Percentiles rank a stretch among this genome's conserved stretches.
Conservation (phyloP, 169 alveolate genomes). For the Pseudocohnilembus persalinus region DNA sequence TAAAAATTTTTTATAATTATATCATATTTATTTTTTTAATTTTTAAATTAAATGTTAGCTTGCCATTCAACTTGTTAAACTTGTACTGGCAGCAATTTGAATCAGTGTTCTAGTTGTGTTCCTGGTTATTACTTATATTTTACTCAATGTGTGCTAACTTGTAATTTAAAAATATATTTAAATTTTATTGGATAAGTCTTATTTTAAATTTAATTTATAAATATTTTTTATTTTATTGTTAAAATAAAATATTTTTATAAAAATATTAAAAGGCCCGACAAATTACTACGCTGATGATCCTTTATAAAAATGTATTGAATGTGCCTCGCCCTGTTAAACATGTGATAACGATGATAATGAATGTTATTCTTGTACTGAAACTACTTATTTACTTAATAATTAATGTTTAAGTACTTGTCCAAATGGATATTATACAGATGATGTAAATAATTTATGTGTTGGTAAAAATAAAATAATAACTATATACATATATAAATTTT, state of each 20-base stretch:
- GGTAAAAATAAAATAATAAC: too few relatives aligned
- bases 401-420: background rate
- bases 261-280: background rate
- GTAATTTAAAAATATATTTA: background rate
- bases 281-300: background rate
- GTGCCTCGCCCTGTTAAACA: background rate
- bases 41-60: background rate
- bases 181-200: too few relatives aligned
- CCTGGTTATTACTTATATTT: background rate
- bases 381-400: background rate
- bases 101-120: background rate
- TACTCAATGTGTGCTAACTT: background rate
- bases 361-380: background rate
- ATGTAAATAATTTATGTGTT: background rate
- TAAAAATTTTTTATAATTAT: too few relatives aligned
- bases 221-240: too few relatives aligned
- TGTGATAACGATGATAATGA: background rate
- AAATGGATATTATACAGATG: background rate
- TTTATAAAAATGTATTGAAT: background rate
- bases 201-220: too few relatives aligned
- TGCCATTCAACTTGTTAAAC: background rate
- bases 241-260: too few relatives aligned
- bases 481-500: too few relatives aligned
- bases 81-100: background rate
- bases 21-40: background rate